Evolutionary conservation across 202 grass and related monocot genomes (phyloP), one percentile per base, ranked within the genome.

Genomic region (Panicum virgatum): DNA sequence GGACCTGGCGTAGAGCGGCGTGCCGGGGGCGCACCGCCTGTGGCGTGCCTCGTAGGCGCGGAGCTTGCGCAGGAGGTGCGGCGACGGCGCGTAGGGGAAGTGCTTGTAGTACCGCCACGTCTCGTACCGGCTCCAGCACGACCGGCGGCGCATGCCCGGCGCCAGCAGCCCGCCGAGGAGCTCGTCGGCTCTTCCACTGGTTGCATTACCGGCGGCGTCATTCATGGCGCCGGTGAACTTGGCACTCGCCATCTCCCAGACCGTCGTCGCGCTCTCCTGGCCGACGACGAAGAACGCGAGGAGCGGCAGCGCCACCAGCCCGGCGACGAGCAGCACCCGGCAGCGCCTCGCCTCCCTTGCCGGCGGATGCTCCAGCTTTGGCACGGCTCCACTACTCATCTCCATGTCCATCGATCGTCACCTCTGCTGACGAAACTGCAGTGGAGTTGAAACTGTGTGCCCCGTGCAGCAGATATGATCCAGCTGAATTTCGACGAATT

Each of bases 121-220:
- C n/a, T 87, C 16, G 76, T 90, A 85, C 20, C 87, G 84, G 90
- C 90, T 92, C 47, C 26, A 40, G 47, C 91, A 93, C 6, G 77
- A 12, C 30, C 16, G 26, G 0, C 75, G 66, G 57, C 87, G 66
- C n/a, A 64, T 76, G 42, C 82, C 83, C 4, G 81, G 18, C 20
- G 44, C 52, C 18, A 93, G 65, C 22, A 90, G 46, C 42, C 91
- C 87, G 51, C 84, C 91, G 69, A 90, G 75, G 62, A 87, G 84
- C 80, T 86, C 81, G 71, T 84, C 76, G 10, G 7, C 76, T 2
- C 0, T 14, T 5, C 4, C 23, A 3, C 42, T 12, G 32, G 7
- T 70, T 8, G 57, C 43, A 12, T 32, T 32, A 0, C 26, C 9
- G 56, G 34, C 37, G 18, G 8, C 8, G 3, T 1, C 62, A 3